Evolutionary conservation across 352 stramenopile species (phyloP), one percentile per base, ranked within the genome.

Genomic region (Phytophthora vignae): DNA sequence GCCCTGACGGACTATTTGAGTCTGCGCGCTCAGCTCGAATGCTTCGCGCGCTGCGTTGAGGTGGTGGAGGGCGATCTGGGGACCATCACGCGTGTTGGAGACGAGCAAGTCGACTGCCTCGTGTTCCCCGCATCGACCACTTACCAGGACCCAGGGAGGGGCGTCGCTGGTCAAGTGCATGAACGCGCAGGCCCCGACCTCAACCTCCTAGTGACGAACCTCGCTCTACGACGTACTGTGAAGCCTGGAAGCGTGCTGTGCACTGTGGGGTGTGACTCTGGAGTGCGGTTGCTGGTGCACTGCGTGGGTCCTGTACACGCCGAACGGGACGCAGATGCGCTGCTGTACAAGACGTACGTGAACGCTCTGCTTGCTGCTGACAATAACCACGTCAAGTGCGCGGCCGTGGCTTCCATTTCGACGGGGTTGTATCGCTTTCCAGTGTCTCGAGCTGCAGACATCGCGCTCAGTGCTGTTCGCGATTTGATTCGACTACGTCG

Each of bases 271-370:
- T 91, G 85, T 58, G 44, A 54, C 15, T 74, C 77, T 11, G 72
- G 77, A 4, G 65, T 88, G 22, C 68, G 77, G 5, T 58, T 87
- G n/a, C 63, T 95, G 17, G 75, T 92, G 8, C 87, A 95, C 57
- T 91, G 81, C 55, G 77, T 85, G 14, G 84, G 85, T 0, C 83
- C 84, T 12, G 60, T 38, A 9, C 10, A 40, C 0, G 48, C 19
- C 5, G 33, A 33, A 19, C 15, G 19, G 0, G 36, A 72, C 19
- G 33, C 70, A 7, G 64, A 69, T 10, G 12, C 49, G 1, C 22
- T 79, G 52, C 69, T 94, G 14, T 91, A 90, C 67, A 61, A 79
- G 36, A 81, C 83, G 57, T 94, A 92, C 57, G 54, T 82, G 19
- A 82, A 76, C 8, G 85, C 83, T 10, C 64, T 93, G 9, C 29